Base-by-base conservation (phyloP, 1,284 basidiomycete species). In the Tetrapyrgos nigripes region DNA sequence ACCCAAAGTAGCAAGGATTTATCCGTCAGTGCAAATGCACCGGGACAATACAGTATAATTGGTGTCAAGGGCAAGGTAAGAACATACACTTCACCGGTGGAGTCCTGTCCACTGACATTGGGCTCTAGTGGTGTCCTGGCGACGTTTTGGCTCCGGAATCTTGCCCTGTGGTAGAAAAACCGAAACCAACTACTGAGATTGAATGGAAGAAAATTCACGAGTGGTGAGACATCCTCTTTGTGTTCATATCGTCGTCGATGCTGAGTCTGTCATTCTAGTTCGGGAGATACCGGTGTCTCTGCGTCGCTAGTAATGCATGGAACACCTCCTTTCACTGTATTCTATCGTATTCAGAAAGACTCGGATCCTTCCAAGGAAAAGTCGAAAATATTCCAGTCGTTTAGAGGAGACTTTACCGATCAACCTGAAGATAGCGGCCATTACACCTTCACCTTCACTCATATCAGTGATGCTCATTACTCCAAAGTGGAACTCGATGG, bases 141-240 rank as follows among this genome's bases (percentile, higher is more conserved):
- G 88, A 90, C 55, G 85, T 97, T 0, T 76, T 93, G 45, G 91
- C 91, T 56, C 94, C 95, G 0, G 91, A 93, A 56, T 83, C 78
- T 2, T 95, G 92, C 66, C 82, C 78, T 50, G 91, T 95, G 1
- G 76, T 91, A 35, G 85, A 94, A 68, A 83, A 89, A 60, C 92
- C 92, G 1, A 73, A 82, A 40, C 94, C 94, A 1, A 87, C 84
- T 2, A 90, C 92, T 13, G 88, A 94, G 68, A 93, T 97, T 63
- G 86, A 91, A 70, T 95, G 96, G 84, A 91, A 89, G 68, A 89
- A 91, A 54, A 92, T 98, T 64, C 92, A 96, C 66, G 97, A 96
- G 78, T 95, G 94, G 93, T 92, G n/a, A n/a, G n/a, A 66, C 40
- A 24, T 35, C 31, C 35, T 23, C 14, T 33, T 53, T 19, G 28